A percentile compares a stretch with the other conserved stretches of the same genome.
Evolutionary conservation across 257 asterid genomes (phyloP).

Genomic region (Catharanthus roseus): DNA sequence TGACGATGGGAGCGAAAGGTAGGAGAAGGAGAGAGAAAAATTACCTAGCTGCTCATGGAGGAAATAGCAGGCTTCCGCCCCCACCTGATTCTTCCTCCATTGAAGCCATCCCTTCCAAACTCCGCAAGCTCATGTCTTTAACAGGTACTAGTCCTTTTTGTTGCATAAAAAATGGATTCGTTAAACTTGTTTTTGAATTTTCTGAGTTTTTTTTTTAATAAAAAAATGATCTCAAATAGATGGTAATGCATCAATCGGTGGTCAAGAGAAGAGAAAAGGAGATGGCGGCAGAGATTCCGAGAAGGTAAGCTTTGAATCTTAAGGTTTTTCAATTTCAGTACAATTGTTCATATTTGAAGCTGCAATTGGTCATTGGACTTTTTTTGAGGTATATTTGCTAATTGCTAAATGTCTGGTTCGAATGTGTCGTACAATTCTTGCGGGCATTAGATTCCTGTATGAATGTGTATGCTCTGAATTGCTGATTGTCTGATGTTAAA

Average conservation of each 20-base stretch:
- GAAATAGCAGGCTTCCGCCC: slow-evolving; percentile 65
- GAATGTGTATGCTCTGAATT: background rate
- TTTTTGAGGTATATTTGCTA: background rate
- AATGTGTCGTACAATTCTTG: background rate
- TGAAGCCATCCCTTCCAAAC: slow-evolving; percentile 74
- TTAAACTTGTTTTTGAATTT: background rate
- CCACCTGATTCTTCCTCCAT: slow-evolving; percentile 62
- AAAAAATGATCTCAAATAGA: slow-evolving; percentile 12
- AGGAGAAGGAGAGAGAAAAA: slow-evolving; percentile 73
- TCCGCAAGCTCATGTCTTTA: slow-evolving; percentile 60
- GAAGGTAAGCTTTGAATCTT: slow-evolving; percentile 27
- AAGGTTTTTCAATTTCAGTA: background rate
- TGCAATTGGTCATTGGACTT: background rate
- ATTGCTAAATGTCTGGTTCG: background rate
- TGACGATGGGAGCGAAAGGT: slow-evolving; percentile 79
- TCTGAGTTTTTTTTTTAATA: background rate
- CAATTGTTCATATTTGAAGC: background rate
- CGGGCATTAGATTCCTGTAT: background rate
- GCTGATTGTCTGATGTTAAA: background rate
- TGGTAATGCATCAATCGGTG: slow-evolving; percentile 20
- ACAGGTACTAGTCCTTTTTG: slow-evolving; percentile 26
- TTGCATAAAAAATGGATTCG: background rate
- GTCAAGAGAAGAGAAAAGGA: slow-evolving; percentile 20
- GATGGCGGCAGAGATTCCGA: slow-evolving; percentile 23
- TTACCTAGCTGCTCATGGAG: slow-evolving; percentile 71